Evolutionary conservation across 306 rosid genomes (phyloP), one percentile per base, ranked within the genome.

Genomic region (Gastrolobium villosum): DNA sequence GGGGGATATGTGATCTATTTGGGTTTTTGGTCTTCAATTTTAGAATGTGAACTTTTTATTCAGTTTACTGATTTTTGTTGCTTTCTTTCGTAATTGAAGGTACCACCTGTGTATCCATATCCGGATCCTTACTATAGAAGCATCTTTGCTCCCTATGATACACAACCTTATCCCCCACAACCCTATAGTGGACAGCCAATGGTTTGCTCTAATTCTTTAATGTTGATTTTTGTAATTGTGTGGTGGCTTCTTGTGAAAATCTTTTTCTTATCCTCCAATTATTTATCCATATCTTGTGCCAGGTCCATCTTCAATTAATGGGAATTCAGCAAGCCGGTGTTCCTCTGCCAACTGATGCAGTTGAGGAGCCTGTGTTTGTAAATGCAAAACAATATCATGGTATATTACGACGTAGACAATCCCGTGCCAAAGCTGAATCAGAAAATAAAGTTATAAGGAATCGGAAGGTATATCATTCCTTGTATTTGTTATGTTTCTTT

Each of bases 301-400:
- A 92, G 97, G 97, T 88, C 73, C 95, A 92, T 84, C 90, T 92
- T 81, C 97, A 90, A 86, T 81, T 93, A 70, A 93, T 93, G 98
- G 98, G 97, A 81, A 94, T 94, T 70, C 97, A 94, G 84, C 97
- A 94, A 83, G 96, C 94, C 11, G 97, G 97, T 35, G 96, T 91
- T 83, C 98, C 98, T 66, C 88, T 94, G 68, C 98, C 96, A 45
- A 87, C 94, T 54, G 97, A 94, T 79, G 94, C 96, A 26, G 96
- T 94, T 71, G 97, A 91, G 88, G 98, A 91, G 86, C 97, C 97
- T 31, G 97, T 94, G 52, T 94, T 91, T 87, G 98, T 91, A 75
- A 94, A 94, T 82, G 98, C 98, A 59, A 94, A 94, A 69, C 98
- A 91, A 75, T 94, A 94, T 86, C 98, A 88, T n/a, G 98, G 98